Base-by-base conservation (phyloP, 2,329 filamentous ascomycete species). In the Pseudogymnoascus sp. region DNA sequence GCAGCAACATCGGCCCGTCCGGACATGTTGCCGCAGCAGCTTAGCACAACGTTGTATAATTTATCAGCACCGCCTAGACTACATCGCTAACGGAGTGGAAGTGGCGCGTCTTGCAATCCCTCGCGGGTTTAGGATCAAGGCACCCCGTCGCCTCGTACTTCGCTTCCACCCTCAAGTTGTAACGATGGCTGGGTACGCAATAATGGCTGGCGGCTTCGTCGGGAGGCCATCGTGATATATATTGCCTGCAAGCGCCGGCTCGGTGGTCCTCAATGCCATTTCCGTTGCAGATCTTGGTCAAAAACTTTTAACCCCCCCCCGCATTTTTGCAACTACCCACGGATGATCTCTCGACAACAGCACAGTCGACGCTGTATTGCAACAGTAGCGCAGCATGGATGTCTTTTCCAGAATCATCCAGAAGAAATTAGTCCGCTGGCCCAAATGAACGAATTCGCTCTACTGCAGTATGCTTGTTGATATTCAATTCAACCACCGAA, bases 251-350 rank as follows among this genome's bases (percentile, higher is more conserved):
- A 57, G 50, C 50, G 50, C 10, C 26, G 50, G 50, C 11, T 57
- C 50, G 50, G 50, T 23, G 50, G 50, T 57, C 50, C 50, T 57
- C 26, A 19, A 57, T 33, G 50, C 50, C 50, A 57, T 33, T 19
- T 57, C 50, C 50, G 50, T 57, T 57, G 26, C 50, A 57, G 50
- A 57, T 57, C 50, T 57, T 57, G 28, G 50, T 33, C 50, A 31
- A 33, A 57, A 57, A 19, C n/a, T 33, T 19, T 19, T 15, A 33
- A 19, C 19, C 26, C 50, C 26, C 50, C 26, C 26, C 26, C 50
- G 26, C n/a, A 28, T 33, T 33, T 31, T 31, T 3, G n/a, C 5
- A 31, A 19, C 26, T 57, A n/a, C 19, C 50, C 26, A 19, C 50
- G 50, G 50, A 57, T 4, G 26, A 57, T 57, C 50, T 57, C 50